Evolutionary conservation across 1,139 yeast genomes (phyloP), one percentile per base, ranked within the genome.

Genomic region (Suhomyces ambrosiae): DNA sequence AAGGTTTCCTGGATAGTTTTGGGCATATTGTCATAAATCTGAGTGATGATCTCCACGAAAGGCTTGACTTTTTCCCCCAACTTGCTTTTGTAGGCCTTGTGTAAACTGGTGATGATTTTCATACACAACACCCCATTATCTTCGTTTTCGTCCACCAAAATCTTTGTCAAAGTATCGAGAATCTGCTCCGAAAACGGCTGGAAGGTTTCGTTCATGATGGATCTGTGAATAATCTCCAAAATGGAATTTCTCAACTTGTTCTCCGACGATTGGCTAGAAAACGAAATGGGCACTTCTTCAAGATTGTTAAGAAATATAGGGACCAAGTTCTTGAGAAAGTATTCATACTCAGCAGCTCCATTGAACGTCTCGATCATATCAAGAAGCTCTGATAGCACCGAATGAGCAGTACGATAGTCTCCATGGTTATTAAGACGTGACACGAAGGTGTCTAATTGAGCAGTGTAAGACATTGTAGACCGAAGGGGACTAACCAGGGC

Each of bases 111-210:
- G 40, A 90, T 74, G 38, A 89, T 82, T 58, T 88, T 90, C 85
- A 90, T 83, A 58, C 95, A 86, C 39, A 89, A 71, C 1, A 89
- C 89, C 33, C 97, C 98, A 57, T 92, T 92, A 48, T 90, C 97
- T 61, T 94, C 99, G 57, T 94, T 92, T 56, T 94, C 99, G 12
- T 65, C 71, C 15, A 76, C 78, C 42, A 92, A 67, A 12, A 86
- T 67, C 23, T 65, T 63, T 53, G 82, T 79, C 40, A 90, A 65
- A n/a, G 74, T 65, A 30, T 79, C 81, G 52, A 86, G 66, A 18
- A 89, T 75, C 23, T 73, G 69, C 30, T 69, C 68, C 1, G 90
- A 80, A 56, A 81, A 83, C 1, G 86, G 86, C 54, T 84, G 86
- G 53, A 89, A 80, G 1, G 84, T 76, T 29, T 89, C 97, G 56